These are phyloP conservation scores for Exophiala calicioides DNA, from an alignment of 2,329 filamentous ascomycete genomes.

Conservation along the genomic window DNA sequence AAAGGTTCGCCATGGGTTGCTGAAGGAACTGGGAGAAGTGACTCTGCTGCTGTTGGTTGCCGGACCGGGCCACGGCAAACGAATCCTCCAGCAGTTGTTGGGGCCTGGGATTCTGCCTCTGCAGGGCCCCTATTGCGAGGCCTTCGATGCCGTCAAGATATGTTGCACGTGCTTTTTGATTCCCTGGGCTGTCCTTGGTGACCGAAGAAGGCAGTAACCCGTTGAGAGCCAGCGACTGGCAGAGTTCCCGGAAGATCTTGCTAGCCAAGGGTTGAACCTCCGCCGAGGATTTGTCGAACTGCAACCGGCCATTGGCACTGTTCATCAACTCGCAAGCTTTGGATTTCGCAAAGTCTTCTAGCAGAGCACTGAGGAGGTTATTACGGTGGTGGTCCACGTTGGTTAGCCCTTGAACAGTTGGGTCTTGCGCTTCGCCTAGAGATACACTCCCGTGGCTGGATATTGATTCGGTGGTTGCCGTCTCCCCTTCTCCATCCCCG, in stretches of 20 bases:
- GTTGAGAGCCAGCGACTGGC: conserved; percentile 43
- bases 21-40: conserved; percentile 13
- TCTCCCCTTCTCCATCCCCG: conserved; percentile 14
- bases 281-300: conserved; percentile 44
- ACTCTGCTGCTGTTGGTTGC: conserved; percentile 12
- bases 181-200: conserved; percentile 37
- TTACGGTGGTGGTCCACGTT: conserved; percentile 27
- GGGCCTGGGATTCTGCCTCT: conserved; percentile 26
- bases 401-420: neutral
- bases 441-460: conserved; percentile 26
- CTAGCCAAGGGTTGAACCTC: conserved; percentile 46
- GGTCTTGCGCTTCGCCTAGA: conserved; percentile 18
- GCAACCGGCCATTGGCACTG: conserved; percentile 37
- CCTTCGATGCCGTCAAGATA: conserved; percentile 48
- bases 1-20: conserved; percentile 26
- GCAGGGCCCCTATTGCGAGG: conserved; percentile 41
- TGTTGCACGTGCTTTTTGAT: conserved; percentile 19
- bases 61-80: conserved; percentile 7
- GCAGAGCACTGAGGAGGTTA: conserved; percentile 46
- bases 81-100: conserved; percentile 18
- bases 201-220: conserved; percentile 43
- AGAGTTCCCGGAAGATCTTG: conserved; percentile 45
- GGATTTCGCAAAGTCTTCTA: conserved; percentile 48
- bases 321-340: conserved; percentile 49
- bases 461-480: conserved; percentile 25